Base-by-base conservation (phyloP, 305 asterid genomes). In the Vinca major region DNA sequence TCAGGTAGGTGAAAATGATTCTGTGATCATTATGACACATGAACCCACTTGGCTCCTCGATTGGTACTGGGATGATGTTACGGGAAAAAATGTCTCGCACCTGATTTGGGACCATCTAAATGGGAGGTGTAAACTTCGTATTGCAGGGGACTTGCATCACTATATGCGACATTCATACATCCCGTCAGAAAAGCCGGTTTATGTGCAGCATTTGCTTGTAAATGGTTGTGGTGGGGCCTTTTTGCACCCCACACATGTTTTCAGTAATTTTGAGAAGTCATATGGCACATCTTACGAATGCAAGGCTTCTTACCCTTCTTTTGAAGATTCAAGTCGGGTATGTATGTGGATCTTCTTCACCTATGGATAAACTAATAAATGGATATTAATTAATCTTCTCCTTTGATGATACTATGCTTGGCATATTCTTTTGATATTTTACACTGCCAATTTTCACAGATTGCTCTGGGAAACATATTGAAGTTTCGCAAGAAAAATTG, bases 191-290 rank as follows among this genome's bases (percentile, higher is more conserved):
- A 86, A 86, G 80, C 99, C 97, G 16, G 85, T 75, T 68, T 66
- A 81, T 53, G 96, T 94, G 75, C 98, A 89, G 37, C 98, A 94
- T 82, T 78, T 94, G 74, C 90, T 91, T 51, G 99, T 91, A 64
- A 94, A 91, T 83, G 99, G 99, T 71, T 94, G 96, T 75, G 99
- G 99, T 41, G 99, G 99, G 72, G 99, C 97, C 10, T 94, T 94
- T 84, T 79, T 94, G 92, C 99, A 94, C 79, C 99, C 99, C 49
- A 94, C 99, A 37, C 99, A 94, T 61, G 97, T 91, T 66, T 94
- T 94, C 75, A 84, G 84, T 67, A 84, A 86, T 81, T 94, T 91
- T 66, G 72, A 84, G 52, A 80, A 77, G 66, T 68, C 76, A n/a
- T 74, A 80, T 14, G 96, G 84, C 70, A 81, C 89, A 36, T 60